These are phyloP conservation scores for Protomyces inundatus DNA, from an alignment of 1,139 yeast species.

Conservation along the genomic window DNA sequence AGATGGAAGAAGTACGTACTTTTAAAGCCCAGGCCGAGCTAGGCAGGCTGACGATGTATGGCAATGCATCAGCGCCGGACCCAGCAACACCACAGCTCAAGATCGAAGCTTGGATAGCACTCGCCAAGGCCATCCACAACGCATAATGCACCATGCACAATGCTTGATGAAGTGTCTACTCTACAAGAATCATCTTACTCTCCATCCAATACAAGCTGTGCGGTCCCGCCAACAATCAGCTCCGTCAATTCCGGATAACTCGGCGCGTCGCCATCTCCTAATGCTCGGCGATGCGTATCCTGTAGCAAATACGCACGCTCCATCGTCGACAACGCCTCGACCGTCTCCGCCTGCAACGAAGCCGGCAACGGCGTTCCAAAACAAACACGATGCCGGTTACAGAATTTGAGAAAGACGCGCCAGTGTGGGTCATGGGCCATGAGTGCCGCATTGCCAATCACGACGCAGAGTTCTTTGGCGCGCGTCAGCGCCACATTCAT, in stretches of 20 bases:
- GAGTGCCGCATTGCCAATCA: slow-evolving; percentile 49
- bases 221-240: background rate
- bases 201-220: background rate
- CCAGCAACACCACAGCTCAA: background rate
- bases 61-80: background rate
- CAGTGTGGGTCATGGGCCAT: slow-evolving; percentile 6
- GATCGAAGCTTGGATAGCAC: slow-evolving; percentile 8
- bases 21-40: slow-evolving; percentile 2
- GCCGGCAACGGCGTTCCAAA: background rate
- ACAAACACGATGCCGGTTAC: background rate
- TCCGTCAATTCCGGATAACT: background rate
- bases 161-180: background rate
- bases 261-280: background rate
- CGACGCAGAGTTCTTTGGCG: slow-evolving; percentile 75
- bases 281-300: background rate
- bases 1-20: slow-evolving; percentile 14
- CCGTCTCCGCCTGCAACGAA: background rate
- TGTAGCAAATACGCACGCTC: background rate
- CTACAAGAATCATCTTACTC: background rate
- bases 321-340: background rate
- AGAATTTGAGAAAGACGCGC: slow-evolving; percentile 9
- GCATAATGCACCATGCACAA: background rate
- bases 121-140: slow-evolving; percentile 7
- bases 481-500: slow-evolving; percentile 88
- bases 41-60: background rate